Evolutionary conservation across 176 grass and related monocot genomes (phyloP).

Genomic region (Juncus inflexus): DNA sequence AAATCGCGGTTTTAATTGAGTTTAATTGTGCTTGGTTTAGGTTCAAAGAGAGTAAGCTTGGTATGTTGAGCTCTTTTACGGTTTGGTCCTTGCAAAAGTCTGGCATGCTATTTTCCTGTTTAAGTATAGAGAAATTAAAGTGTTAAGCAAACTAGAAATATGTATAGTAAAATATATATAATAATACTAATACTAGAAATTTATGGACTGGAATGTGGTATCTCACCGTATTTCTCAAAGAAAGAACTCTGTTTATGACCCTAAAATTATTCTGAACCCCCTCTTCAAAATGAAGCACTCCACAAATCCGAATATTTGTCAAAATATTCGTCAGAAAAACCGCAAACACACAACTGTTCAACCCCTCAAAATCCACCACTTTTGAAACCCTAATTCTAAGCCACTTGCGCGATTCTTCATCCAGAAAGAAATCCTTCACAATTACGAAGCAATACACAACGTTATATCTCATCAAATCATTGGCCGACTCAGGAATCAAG

Average conservation of each 20-base stretch:
- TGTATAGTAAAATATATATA: conserved; percentile 15
- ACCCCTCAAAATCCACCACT: conserved; percentile 7
- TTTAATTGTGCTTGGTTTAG: conserved; percentile 64
- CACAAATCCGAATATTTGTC: conserved; percentile 57
- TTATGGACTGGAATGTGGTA: neutral
- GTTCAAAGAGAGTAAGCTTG: conserved; percentile 27
- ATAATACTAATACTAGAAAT: neutral
- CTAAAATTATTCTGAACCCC: conserved; percentile 43
- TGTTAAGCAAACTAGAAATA: neutral
- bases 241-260: conserved; percentile 47
- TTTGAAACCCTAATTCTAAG: conserved; percentile 45
- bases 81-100: conserved; percentile 8
- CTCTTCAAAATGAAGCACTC: conserved; percentile 30
- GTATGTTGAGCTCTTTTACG: conserved; percentile 14
- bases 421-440: conserved; percentile 47
- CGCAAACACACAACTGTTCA: conserved; percentile 38
- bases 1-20: conserved; percentile 47
- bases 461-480: conserved; percentile 36
- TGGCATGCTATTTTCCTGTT: conserved; percentile 36
- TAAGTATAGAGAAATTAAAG: neutral
- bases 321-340: conserved; percentile 50
- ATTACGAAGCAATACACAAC: conserved; percentile 49
- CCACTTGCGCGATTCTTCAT: conserved; percentile 41
- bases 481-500: conserved; percentile 25
- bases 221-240: conserved; percentile 39